Percentiles rank a stretch among this genome's conserved stretches.
phyloP scores from a whole-genome alignment of 2,329 filamentous ascomycete species.

The Tothia fuscella region DNA sequence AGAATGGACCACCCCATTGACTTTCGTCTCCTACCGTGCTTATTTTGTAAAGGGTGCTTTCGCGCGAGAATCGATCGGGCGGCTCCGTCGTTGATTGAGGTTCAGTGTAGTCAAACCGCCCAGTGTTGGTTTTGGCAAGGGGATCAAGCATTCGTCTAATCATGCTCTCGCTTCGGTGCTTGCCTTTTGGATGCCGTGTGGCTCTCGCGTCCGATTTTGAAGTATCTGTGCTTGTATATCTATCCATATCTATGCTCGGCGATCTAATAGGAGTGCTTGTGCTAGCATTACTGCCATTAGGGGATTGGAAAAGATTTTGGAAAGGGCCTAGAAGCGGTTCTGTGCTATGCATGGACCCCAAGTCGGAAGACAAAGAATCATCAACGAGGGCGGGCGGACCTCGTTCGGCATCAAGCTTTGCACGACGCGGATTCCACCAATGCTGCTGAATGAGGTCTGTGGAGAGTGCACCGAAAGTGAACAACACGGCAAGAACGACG shows the following conservation, averaged over 20 bases:
- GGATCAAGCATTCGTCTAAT: too few species aligned
- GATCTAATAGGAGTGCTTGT: neutral
- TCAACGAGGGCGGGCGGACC: too few species aligned
- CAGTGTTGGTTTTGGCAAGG: neutral
- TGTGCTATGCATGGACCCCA: too few species aligned
- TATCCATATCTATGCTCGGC: neutral
- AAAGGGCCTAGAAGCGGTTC: neutral
- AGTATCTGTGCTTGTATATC: neutral
- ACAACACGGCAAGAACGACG: constrained; percentile 12
- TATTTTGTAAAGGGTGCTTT: constrained; percentile 8
- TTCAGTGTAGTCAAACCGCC: too few species aligned
- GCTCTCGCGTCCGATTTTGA: neutral
- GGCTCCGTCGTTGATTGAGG: neutral
- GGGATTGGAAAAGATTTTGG: too few species aligned
- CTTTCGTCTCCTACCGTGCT: constrained; percentile 3
- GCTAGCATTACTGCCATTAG: neutral
- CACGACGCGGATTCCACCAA: neutral
- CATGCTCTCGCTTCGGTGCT: too few species aligned
- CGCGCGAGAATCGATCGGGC: constrained; percentile 6
- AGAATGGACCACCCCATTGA: constrained; percentile 1
- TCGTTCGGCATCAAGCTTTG: neutral
- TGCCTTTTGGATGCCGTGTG: too few species aligned
- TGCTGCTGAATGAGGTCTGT: constrained; percentile 16
- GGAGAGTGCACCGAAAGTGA: constrained; percentile 15
- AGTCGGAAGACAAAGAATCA: too few species aligned